Conservation (phyloP, 139 green algal species). For the Picochlorum sp. region DNA sequence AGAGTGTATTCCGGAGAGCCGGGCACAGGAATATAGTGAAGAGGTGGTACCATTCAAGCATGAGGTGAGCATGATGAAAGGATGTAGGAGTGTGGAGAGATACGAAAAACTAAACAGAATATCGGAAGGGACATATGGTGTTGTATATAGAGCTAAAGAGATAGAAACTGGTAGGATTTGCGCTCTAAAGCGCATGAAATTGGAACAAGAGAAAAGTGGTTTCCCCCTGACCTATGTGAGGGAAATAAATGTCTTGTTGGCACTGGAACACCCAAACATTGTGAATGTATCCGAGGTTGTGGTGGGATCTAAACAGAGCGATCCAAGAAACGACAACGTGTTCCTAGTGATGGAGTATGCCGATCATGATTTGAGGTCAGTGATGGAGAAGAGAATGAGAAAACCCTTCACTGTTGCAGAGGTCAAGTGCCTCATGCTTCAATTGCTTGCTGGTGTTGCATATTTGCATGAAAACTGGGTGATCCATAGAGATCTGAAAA, state of each 20-base stretch:
- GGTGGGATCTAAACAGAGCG: constrained; percentile 23
- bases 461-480: constrained; percentile 92
- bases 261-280: constrained; percentile 84
- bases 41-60: background rate
- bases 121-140: constrained; percentile 80
- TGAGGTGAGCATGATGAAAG: constrained; percentile 41
- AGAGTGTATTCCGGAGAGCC: no score
- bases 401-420: constrained; percentile 56
- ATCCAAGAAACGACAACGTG: constrained; percentile 46
- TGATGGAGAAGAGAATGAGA: constrained; percentile 60
- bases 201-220: constrained; percentile 86
- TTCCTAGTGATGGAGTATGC: constrained; percentile 99
- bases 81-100: constrained; percentile 75
- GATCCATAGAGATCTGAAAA: constrained; percentile 90
- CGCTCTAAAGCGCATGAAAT: constrained; percentile 93
- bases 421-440: constrained; percentile 38
- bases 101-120: constrained; percentile 80
- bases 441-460: constrained; percentile 75
- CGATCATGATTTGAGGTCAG: constrained; percentile 88
- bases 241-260: constrained; percentile 96
- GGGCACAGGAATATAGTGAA: background rate
- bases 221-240: constrained; percentile 92
- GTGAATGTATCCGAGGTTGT: constrained; percentile 92
- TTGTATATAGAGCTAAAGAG: constrained; percentile 76
- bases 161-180: constrained; percentile 64